Evolutionary conservation across 352 stramenopile genomes (phyloP).

Genomic region (Pythium dissotocum): DNA sequence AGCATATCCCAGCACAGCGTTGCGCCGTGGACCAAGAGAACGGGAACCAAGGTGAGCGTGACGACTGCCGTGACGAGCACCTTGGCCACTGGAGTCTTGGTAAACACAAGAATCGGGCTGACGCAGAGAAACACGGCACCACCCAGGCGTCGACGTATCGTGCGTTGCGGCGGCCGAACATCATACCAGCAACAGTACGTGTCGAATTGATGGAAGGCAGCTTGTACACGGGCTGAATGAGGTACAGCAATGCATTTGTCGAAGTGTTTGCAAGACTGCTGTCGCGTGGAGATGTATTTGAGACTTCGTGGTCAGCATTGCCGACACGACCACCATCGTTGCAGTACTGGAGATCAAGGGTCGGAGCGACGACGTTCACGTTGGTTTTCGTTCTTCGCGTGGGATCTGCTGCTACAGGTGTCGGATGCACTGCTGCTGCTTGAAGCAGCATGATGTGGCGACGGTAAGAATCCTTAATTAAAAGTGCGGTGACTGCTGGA

Average conservation of each 20-base stretch:
- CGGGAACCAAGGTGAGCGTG: not conserved
- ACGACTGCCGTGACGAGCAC: not conserved
- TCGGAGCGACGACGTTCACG: no score
- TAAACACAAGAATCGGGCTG: not conserved
- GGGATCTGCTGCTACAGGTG: no score
- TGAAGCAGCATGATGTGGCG: no score
- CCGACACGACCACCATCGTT: no score
- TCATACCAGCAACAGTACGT: conserved; percentile 7
- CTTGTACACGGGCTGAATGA: conserved; percentile 16
- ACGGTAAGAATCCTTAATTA: no score
- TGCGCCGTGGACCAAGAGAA: conserved; percentile 6
- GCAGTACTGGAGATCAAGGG: no score
- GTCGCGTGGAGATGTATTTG: no score
- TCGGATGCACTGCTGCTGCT: no score
- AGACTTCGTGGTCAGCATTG: no score
- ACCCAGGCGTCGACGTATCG: not conserved
- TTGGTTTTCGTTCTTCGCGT: no score
- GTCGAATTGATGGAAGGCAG: conserved; percentile 12
- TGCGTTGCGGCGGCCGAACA: not conserved
- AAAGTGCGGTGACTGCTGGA: no score
- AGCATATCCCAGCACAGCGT: conserved; percentile 21
- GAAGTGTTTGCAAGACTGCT: no score
- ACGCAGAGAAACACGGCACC: not conserved
- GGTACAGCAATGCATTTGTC: not conserved
- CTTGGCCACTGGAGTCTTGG: not conserved